Conservation (phyloP, 2,329 filamentous ascomycete genomes). For the Fusarium graminum region DNA sequence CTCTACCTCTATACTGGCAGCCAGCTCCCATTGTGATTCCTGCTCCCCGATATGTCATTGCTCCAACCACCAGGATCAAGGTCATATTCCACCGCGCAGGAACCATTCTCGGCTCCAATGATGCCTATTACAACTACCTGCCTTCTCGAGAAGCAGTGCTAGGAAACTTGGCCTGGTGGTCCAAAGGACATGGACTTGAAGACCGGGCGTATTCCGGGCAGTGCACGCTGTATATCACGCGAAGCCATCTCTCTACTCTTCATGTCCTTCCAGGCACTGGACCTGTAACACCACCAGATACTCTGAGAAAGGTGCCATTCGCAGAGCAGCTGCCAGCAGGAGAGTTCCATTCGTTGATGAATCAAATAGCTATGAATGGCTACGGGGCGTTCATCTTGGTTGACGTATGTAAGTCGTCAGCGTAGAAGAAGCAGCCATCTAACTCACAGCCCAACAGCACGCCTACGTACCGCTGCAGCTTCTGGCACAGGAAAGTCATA, state of each 20-base stretch:
- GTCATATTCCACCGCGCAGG: constrained; percentile 39
- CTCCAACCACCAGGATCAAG: constrained; percentile 29
- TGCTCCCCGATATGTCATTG: not conserved
- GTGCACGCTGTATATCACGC: constrained; percentile 36
- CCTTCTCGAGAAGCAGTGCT: constrained; percentile 37
- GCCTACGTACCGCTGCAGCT: constrained; percentile 21
- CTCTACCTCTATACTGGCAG: constrained; percentile 1
- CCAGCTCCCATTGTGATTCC: not conserved
- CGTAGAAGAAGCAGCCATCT: constrained; percentile 1
- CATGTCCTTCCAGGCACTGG: constrained; percentile 19
- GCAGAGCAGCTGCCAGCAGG: constrained; percentile 44
- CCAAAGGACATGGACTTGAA: constrained; percentile 24
- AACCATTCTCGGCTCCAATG: constrained; percentile 29
- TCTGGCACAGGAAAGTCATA: constrained; percentile 4
- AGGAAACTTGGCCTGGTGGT: constrained; percentile 32
- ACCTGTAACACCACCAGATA: constrained; percentile 36
- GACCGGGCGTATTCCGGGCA: constrained; percentile 31
- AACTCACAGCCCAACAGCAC: constrained; percentile 8
- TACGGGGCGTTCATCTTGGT: constrained; percentile 46
- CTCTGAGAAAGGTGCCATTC: constrained; percentile 51
- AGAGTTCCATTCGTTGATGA: constrained; percentile 45
- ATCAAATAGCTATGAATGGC: constrained; percentile 20
- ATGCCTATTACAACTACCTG: constrained; percentile 29
- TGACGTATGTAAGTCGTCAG: constrained; percentile 28
- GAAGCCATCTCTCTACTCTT: constrained; percentile 17